Evolutionary conservation across 2,329 filamentous ascomycete species (phyloP).

Genomic region (Aureobasidium sp.): DNA sequence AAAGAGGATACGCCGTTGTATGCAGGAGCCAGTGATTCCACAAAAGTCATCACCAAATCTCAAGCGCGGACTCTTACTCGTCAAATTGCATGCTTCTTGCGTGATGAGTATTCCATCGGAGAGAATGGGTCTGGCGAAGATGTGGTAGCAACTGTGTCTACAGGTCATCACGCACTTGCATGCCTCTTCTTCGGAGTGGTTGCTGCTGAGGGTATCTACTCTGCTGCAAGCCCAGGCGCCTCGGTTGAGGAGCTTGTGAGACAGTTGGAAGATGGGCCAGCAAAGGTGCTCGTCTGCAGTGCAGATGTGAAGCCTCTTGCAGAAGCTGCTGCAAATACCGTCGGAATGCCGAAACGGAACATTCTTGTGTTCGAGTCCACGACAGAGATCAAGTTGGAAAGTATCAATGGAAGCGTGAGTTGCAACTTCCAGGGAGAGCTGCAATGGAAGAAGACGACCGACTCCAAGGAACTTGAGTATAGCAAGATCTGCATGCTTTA

Average conservation of each 20-base stretch:
- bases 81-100: conserved; percentile 62
- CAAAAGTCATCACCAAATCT: conserved; percentile 58
- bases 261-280: conserved; percentile 49
- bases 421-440: conserved; percentile 41
- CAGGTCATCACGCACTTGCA: conserved; percentile 62
- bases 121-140: conserved; percentile 53
- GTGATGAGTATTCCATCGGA: conserved; percentile 61
- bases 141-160: conserved; percentile 63
- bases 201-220: conserved; percentile 66
- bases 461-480: conserved; percentile 51
- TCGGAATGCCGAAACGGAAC: conserved; percentile 49
- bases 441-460: conserved; percentile 61
- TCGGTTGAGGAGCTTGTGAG: conserved; percentile 59
- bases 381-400: neutral
- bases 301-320: conserved; percentile 54
- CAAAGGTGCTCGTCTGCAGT: conserved; percentile 52
- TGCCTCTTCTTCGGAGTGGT: conserved; percentile 63
- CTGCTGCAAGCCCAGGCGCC: conserved; percentile 57
- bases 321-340: conserved; percentile 55
- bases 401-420: neutral
- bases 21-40: conserved; percentile 62
- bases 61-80: conserved; percentile 55
- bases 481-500: conserved; percentile 51
- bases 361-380: conserved; percentile 47
- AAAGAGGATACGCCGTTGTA: conserved; percentile 61